Conservation (phyloP, 2,329 filamentous ascomycete species). For the Sporothrix luriei region DNA sequence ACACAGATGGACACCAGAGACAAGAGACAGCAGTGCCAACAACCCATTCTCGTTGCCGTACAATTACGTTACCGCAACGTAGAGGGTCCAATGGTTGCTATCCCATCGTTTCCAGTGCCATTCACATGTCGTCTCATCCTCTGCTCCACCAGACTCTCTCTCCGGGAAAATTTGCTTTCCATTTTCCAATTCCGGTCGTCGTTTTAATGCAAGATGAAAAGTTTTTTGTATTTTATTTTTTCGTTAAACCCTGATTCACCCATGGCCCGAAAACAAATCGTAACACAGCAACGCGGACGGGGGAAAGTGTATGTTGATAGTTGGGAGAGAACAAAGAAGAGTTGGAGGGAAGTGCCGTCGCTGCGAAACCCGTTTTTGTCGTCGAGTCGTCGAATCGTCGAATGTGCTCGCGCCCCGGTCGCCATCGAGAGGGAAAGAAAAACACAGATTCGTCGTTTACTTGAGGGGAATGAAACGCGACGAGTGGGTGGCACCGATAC, state of each 20-base stretch:
- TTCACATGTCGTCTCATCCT: not conserved
- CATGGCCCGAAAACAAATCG: slow-evolving; percentile 24
- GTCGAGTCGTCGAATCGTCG: not conserved
- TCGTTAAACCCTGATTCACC: slow-evolving; percentile 24
- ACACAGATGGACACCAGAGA: not conserved
- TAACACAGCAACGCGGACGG: slow-evolving; percentile 7
- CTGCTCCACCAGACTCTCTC: not conserved
- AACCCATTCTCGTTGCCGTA: slow-evolving; percentile 2
- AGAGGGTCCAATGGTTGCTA: not conserved
- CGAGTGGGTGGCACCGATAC: slow-evolving; percentile 99
- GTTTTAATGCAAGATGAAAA: slow-evolving; percentile 9
- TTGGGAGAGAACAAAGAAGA: not conserved
- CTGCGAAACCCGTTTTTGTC: slow-evolving; percentile 3
- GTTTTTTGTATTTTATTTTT: slow-evolving; percentile 13
- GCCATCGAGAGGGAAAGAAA: too few relatives aligned
- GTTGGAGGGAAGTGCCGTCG: not conserved
- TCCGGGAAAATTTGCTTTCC: slow-evolving; percentile 25
- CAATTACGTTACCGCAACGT: not conserved
- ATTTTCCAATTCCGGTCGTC: slow-evolving; percentile 15
- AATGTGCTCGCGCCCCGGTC: not conserved
- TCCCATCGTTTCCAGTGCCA: not conserved
- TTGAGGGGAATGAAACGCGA: slow-evolving; percentile 99
- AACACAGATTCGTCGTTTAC: slow-evolving; percentile 60
- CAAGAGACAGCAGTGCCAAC: not conserved
- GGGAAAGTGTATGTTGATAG: slow-evolving; percentile 5